Percentiles rank a stretch among this genome's conserved stretches.
Evolutionary conservation across 768 basidiomycete genomes (phyloP).

Genomic region (Tylopilus cervinicoccineus): DNA sequence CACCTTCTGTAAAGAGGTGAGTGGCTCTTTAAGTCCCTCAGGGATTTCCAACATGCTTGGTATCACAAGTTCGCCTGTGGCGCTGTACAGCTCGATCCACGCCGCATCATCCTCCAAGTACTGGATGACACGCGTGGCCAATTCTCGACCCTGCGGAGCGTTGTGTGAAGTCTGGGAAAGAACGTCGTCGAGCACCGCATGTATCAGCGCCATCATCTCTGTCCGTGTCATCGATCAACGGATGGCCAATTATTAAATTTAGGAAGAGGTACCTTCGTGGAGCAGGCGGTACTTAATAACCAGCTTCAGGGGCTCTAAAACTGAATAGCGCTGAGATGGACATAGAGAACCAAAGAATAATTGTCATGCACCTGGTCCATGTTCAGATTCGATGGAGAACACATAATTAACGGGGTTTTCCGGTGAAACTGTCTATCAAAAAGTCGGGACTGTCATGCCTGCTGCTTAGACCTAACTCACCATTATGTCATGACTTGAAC

Average conservation of each 20-base stretch:
- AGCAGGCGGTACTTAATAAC: slow-evolving; percentile 74
- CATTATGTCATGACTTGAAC: slow-evolving; percentile 43
- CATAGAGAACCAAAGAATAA: slow-evolving; percentile 2
- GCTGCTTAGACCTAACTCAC: slow-evolving; percentile 33
- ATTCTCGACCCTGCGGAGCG: slow-evolving; percentile 36
- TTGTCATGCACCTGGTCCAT: slow-evolving; percentile 50
- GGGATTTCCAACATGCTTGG: slow-evolving; percentile 37
- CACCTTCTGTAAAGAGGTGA: slow-evolving; percentile 33
- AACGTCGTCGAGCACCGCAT: slow-evolving; percentile 42
- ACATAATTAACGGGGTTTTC: slow-evolving; percentile 72
- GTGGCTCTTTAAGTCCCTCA: slow-evolving; percentile 24
- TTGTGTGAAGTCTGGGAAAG: slow-evolving; percentile 34
- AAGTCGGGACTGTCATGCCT: background rate
- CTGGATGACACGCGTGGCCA: slow-evolving; percentile 50
- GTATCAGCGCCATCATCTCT: slow-evolving; percentile 70
- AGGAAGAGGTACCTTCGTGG: slow-evolving; percentile 64
- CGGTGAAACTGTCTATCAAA: slow-evolving; percentile 69
- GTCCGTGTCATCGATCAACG: slow-evolving; percentile 8
- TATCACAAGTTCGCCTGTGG: slow-evolving; percentile 66
- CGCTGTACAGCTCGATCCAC: slow-evolving; percentile 69
- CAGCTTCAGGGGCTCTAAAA: slow-evolving; percentile 57
- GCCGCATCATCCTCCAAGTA: slow-evolving; percentile 56
- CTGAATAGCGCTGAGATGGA: slow-evolving; percentile 34
- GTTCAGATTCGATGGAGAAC: slow-evolving; percentile 67
- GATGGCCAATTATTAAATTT: background rate